Conservation (phyloP, 2,329 filamentous ascomycete species). For the Beauveria pseudobassiana region DNA sequence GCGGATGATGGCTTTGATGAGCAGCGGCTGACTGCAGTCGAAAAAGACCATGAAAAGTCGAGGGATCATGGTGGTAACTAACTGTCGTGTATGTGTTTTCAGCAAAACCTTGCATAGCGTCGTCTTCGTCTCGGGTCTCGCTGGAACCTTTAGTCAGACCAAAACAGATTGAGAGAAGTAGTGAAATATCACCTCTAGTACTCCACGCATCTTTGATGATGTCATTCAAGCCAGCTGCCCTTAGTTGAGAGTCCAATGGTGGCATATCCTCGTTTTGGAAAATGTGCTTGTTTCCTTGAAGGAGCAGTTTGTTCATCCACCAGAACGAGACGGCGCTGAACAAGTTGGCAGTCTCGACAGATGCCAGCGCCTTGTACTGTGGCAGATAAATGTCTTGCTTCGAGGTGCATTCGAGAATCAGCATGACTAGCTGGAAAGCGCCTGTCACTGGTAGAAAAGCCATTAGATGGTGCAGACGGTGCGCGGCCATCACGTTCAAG, state of each 20-base stretch:
- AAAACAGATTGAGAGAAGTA: background rate
- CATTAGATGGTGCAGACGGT: background rate
- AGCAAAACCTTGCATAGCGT: background rate
- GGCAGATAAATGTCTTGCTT: background rate
- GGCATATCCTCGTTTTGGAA: constrained; percentile 4
- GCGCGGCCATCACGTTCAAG: background rate
- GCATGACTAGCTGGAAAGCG: background rate
- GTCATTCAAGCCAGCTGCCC: background rate
- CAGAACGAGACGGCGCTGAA: constrained; percentile 3
- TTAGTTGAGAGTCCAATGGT: background rate
- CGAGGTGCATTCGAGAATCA: constrained; percentile 3
- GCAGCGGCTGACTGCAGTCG: constrained; percentile 31
- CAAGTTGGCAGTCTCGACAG: background rate
- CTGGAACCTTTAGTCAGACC: background rate
- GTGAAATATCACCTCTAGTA: background rate
- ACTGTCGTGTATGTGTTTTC: background rate
- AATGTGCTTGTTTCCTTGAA: constrained; percentile 2
- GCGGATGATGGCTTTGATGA: constrained; percentile 30
- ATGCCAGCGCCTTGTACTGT: background rate
- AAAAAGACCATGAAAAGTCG: constrained; percentile 31
- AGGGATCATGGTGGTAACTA: constrained; percentile 23
- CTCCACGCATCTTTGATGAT: background rate
- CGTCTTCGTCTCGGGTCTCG: background rate
- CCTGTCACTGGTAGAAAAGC: background rate
- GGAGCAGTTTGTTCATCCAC: constrained; percentile 9